Evolutionary conservation across 2,329 filamentous ascomycete species (phyloP).

Genomic region (Ceratocystis ficicola): DNA sequence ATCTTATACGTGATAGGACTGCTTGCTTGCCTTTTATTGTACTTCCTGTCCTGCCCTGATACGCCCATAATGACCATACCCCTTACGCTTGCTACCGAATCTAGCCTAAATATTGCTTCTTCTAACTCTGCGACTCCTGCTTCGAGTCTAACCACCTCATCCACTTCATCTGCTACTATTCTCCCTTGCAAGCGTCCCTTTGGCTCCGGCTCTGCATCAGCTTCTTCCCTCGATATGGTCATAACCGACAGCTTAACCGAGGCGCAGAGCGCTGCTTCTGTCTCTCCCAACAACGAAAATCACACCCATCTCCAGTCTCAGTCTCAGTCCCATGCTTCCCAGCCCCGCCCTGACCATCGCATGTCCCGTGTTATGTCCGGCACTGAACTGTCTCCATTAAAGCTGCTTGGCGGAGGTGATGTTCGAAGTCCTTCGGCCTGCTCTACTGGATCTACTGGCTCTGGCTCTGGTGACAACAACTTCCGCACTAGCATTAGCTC

Average conservation of each 20-base stretch:
- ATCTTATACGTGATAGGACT: background rate
- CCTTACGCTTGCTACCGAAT: conserved; percentile 19
- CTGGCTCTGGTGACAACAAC: conserved; percentile 20
- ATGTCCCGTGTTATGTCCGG: conserved; percentile 46
- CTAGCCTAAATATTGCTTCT: conserved; percentile 16
- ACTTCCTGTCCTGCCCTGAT: background rate
- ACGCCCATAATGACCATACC: conserved; percentile 20
- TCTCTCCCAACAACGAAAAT: conserved; percentile 10
- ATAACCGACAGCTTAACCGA: conserved; percentile 21
- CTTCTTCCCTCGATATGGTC: conserved; percentile 9
- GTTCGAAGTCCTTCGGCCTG: conserved; percentile 24
- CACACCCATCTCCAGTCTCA: conserved; percentile 15
- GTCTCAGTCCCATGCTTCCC: conserved; percentile 14
- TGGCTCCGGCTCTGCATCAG: conserved; percentile 7
- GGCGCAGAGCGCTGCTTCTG: conserved; percentile 2
- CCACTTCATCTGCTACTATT: conserved; percentile 14
- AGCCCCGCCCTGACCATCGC: conserved; percentile 23
- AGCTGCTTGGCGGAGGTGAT: conserved; percentile 36
- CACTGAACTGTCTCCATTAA: conserved; percentile 45
- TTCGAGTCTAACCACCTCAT: background rate
- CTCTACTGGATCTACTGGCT: conserved; percentile 25
- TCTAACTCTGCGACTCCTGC: conserved; percentile 2
- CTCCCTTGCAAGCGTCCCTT: conserved; percentile 21
- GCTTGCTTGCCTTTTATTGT: background rate
- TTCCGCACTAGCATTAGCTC: conserved; percentile 23